A percentile compares a stretch with the other conserved stretches of the same genome.
Evolutionary conservation across 768 basidiomycete species (phyloP).

Genomic region (Coprinellus aureogranulatus): DNA sequence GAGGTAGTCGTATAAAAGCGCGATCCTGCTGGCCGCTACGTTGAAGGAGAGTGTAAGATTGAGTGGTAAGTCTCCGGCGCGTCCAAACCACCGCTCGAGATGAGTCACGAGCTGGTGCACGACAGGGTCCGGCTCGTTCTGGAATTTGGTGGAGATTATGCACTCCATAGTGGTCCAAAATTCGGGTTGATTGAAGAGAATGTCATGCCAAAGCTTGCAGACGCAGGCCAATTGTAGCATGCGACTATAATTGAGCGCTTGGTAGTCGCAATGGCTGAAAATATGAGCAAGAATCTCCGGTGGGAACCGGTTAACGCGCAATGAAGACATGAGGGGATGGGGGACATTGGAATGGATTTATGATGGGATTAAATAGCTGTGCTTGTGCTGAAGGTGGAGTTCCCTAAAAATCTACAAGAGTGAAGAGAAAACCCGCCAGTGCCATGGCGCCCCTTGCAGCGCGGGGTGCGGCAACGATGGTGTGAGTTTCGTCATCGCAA

Average conservation of each 20-base stretch:
- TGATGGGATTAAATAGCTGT: background rate
- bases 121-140: background rate
- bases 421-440: background rate
- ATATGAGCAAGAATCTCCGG: conserved; percentile 14
- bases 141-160: background rate
- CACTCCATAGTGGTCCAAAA: conserved; percentile 4
- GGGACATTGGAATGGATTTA: background rate
- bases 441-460: background rate
- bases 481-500: background rate
- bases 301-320: conserved; percentile 2
- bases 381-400: background rate
- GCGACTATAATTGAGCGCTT: background rate
- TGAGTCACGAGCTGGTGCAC: background rate
- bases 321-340: background rate
- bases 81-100: conserved; percentile 1
- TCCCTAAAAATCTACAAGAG: background rate
- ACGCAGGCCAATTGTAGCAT: background rate
- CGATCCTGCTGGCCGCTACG: background rate
- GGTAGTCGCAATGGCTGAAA: conserved; percentile 4
- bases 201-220: background rate
- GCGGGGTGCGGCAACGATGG: background rate
- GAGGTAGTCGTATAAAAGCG: background rate
- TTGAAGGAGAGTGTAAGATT: background rate
- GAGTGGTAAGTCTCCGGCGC: background rate
- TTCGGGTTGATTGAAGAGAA: background rate